phyloP scores from a whole-genome alignment of 1,284 basidiomycete species.

The Puccinia triticina region DNA sequence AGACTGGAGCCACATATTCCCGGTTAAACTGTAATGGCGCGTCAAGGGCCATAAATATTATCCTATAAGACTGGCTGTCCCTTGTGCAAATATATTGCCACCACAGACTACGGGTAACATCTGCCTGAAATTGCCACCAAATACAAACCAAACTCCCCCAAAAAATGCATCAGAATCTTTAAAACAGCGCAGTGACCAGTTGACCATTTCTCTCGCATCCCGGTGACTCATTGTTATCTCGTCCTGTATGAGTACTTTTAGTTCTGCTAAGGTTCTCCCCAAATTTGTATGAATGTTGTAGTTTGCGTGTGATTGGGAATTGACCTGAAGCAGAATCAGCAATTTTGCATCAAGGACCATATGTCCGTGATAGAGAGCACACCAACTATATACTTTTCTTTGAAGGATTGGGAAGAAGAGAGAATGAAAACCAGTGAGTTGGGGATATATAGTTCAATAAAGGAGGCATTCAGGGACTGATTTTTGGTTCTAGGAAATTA shows the following conservation, averaged over 20 bases:
- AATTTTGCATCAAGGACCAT: not conserved
- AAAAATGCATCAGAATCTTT: not conserved
- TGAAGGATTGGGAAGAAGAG: no score
- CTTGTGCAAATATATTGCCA: not conserved
- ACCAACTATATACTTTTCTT: no score
- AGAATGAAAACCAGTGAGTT: no score
- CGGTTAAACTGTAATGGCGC: no score
- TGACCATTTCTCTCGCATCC: not conserved
- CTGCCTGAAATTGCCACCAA: conserved; percentile 20
- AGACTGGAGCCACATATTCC: not conserved
- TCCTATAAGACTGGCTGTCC: not conserved
- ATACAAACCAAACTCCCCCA: not conserved
- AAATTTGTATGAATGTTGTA: no score
- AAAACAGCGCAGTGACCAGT: not conserved
- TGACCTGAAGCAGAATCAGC: not conserved
- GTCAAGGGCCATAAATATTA: not conserved
- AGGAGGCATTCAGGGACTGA: no score
- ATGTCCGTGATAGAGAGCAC: not conserved
- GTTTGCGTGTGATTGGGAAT: not conserved
- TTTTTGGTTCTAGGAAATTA: no score
- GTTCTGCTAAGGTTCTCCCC: not conserved
- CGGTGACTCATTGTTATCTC: not conserved
- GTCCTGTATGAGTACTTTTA: not conserved
- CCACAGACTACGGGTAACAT: not conserved
- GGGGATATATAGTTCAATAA: no score